phyloP scores from a whole-genome alignment of 2,329 filamentous ascomycete genomes.

The Colletotrichum sansevieriae region DNA sequence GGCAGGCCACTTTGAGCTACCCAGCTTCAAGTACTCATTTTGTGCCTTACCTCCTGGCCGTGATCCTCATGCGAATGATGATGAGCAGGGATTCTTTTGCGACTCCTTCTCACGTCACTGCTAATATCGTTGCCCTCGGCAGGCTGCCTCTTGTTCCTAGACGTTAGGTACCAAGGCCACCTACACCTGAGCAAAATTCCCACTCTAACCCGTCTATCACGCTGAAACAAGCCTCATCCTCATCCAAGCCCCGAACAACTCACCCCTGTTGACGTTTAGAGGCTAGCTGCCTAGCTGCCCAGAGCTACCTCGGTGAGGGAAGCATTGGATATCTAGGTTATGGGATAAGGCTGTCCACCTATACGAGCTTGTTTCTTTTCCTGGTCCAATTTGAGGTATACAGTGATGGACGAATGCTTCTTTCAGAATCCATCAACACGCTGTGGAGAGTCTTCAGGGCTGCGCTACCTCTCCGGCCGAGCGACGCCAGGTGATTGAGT shows the following conservation, averaged over 20 bases:
- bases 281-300: neutral
- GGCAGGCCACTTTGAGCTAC: neutral
- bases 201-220: slow-evolving; percentile 14
- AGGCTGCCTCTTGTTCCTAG: neutral
- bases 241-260: slow-evolving; percentile 18
- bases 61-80: no score
- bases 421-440: no score
- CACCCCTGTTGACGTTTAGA: slow-evolving; percentile 8
- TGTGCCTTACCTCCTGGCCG: no score
- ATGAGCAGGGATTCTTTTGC: no score
- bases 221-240: slow-evolving; percentile 40
- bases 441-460: no score
- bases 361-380: slow-evolving; percentile 22
- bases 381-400: neutral
- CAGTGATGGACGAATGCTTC: no score
- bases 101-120: no score
- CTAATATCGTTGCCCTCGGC: no score
- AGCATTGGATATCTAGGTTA: neutral
- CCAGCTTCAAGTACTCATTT: neutral
- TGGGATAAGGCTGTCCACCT: slow-evolving; percentile 1
- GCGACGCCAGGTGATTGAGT: no score
- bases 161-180: neutral
- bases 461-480: no score
- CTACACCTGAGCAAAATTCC: slow-evolving; percentile 8
- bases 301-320: neutral